Conservation (phyloP, 768 basidiomycete genomes). For the Gelatoporia subvermispora region DNA sequence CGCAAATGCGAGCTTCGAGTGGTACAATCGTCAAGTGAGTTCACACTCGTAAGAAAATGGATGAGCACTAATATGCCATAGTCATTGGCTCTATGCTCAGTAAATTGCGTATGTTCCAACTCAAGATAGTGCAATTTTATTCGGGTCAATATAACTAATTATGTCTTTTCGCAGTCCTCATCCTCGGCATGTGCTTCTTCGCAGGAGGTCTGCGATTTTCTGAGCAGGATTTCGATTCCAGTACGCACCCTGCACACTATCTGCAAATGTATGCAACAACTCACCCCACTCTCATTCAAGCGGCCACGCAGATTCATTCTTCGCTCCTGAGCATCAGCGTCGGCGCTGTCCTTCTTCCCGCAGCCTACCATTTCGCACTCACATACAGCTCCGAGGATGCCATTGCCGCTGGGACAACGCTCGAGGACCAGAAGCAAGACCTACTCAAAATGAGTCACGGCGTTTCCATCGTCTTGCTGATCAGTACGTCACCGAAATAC, state of each 20-base stretch:
- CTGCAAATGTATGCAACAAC: neutral
- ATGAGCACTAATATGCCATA: slow-evolving; percentile 18
- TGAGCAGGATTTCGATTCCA: slow-evolving; percentile 72
- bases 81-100: slow-evolving; percentile 82
- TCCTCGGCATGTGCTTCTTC: slow-evolving; percentile 82
- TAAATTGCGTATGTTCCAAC: slow-evolving; percentile 50
- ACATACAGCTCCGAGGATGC: slow-evolving; percentile 16
- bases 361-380: slow-evolving; percentile 68
- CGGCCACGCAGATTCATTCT: slow-evolving; percentile 69
- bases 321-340: slow-evolving; percentile 73
- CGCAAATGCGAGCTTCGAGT: slow-evolving; percentile 76
- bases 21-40: slow-evolving; percentile 75
- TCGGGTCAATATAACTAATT: neutral
- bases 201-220: slow-evolving; percentile 74
- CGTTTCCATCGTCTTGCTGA: slow-evolving; percentile 73
- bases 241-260: slow-evolving; percentile 34
- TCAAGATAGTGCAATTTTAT: too few species aligned
- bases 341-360: slow-evolving; percentile 72
- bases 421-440: slow-evolving; percentile 34
- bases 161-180: slow-evolving; percentile 49
- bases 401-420: slow-evolving; percentile 10
- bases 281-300: slow-evolving; percentile 28
- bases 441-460: slow-evolving; percentile 75
- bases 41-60: slow-evolving; percentile 5
- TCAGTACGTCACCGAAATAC: slow-evolving; percentile 42